Conservation (phyloP, 768 basidiomycete genomes). For the Termitomyces sp. region DNA sequence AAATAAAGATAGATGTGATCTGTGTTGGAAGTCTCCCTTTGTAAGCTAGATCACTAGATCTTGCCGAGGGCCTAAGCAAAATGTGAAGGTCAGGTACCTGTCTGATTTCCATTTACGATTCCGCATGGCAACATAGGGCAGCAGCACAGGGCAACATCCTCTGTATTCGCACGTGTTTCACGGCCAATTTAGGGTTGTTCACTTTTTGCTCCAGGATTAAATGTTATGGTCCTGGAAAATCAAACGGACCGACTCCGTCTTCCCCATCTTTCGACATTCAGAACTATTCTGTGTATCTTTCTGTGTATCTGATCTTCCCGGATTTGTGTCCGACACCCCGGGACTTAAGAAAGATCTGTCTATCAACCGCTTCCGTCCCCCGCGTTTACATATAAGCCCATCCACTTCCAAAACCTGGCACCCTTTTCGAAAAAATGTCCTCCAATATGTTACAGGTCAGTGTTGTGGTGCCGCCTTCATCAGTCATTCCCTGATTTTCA, state of each 20-base stretch:
- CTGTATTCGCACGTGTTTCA: constrained; percentile 37
- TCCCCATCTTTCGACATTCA: constrained; percentile 14
- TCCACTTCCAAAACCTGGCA: constrained; percentile 4
- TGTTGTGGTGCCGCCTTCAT: not conserved
- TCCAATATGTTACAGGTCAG: constrained; percentile 40
- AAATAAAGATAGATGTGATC: constrained; percentile 30
- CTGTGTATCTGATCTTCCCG: constrained; percentile 9
- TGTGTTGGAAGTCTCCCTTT: constrained; percentile 25
- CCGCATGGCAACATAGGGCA: constrained; percentile 27
- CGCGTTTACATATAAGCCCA: constrained; percentile 16
- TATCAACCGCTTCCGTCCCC: constrained; percentile 16
- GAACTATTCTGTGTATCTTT: not conserved
- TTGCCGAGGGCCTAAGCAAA: constrained; percentile 31
- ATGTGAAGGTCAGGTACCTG: constrained; percentile 11
- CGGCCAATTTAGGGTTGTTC: constrained; percentile 30
- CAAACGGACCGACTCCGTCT: constrained; percentile 22
- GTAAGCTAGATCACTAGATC: constrained; percentile 32
- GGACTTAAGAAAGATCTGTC: constrained; percentile 16
- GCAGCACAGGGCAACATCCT: constrained; percentile 27
- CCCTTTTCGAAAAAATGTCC: constrained; percentile 29
- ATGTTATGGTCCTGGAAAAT: constrained; percentile 28
- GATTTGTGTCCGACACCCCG: constrained; percentile 15
- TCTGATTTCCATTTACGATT: constrained; percentile 30
- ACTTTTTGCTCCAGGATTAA: constrained; percentile 21
- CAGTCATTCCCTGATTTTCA: not conserved